Evolutionary conservation across 2,329 filamentous ascomycete species (phyloP), one percentile per base, ranked within the genome.

Genomic region (Colletotrichum graminicola): DNA sequence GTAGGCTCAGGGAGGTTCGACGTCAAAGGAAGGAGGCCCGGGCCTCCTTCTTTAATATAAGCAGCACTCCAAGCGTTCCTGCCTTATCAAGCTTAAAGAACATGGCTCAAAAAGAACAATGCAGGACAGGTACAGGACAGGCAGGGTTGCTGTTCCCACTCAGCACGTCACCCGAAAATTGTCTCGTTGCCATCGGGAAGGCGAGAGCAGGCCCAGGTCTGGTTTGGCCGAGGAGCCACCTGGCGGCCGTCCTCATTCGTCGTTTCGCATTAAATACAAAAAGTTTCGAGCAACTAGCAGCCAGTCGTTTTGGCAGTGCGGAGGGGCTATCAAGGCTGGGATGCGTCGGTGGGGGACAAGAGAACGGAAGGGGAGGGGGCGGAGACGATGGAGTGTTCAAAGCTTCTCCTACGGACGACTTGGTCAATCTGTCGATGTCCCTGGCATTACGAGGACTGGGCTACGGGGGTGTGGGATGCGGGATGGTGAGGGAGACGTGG

Each of bases 251-350:
- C 36, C 51, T 43, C 56, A 72, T 71, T 72, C 54, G 69, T 36
- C 57, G 70, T 72, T 72, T 71, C 43, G 70, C 51, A 45, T 56
- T 55, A 56, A 26, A 32, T 29, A 23, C 49, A 62, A 62, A 71
- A 72, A 72, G 55, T 72, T 72, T 71, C 67, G 55, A 52, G 61
- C 67, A 56, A 36, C 26, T 62, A 59, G 26, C 51, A 45, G 29
- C 70, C 70, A 72, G 71, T 72, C 66, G 34, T 49, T 72, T 43
- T 52, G 29, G 61, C 66, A 59, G 70, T 61, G 61, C 61, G 60
- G 66, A 56, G 54, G 47, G 67, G 45, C 55, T 51, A 43, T 62
- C 66, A 51, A 39, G 49, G 43, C 66, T 55, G 52, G 59, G 69
- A 71, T 71, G 65, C n/a, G 5, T 55, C 36, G 59, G 65, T 23